Conservation (phyloP, 2,329 filamentous ascomycete genomes). For the Calonectria pseudoturangicola region DNA sequence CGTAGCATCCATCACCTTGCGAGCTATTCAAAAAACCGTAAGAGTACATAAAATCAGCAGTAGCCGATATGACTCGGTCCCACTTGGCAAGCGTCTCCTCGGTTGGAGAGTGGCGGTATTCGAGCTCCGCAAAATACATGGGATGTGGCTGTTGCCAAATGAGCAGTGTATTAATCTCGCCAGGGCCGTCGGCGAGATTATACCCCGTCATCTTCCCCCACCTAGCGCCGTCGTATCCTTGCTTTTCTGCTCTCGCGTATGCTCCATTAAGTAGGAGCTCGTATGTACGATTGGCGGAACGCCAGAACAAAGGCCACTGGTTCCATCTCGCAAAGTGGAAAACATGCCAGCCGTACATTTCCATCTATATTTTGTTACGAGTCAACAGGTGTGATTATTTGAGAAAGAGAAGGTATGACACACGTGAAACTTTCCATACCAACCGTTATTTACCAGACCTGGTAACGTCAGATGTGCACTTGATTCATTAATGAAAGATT, state of each 20-base stretch:
- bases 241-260: not conserved
- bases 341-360: slow-evolving; percentile 15
- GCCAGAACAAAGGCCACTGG: slow-evolving; percentile 14
- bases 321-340: slow-evolving; percentile 20
- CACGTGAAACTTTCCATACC: slow-evolving; percentile 15
- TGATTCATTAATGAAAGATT: not conserved
- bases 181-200: slow-evolving; percentile 1
- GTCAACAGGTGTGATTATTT: too few species aligned
- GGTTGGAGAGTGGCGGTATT: slow-evolving; percentile 7
- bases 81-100: slow-evolving; percentile 10
- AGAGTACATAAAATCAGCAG: slow-evolving; percentile 10
- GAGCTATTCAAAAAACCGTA: slow-evolving; percentile 5
- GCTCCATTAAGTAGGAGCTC: not conserved
- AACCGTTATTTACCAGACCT: slow-evolving; percentile 6
- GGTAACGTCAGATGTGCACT: not conserved
- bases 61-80: not conserved
- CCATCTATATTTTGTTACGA: not conserved
- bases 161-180: slow-evolving; percentile 4
- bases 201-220: slow-evolving; percentile 10
- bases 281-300: slow-evolving; percentile 11
- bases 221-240: slow-evolving; percentile 4
- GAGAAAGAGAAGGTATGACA: not conserved
- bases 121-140: slow-evolving; percentile 17
- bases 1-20: not conserved
- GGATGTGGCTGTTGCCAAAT: slow-evolving; percentile 18